These are phyloP conservation scores for Cystoderma amianthinum DNA, from an alignment of 768 basidiomycete species.

Conservation along the genomic window DNA sequence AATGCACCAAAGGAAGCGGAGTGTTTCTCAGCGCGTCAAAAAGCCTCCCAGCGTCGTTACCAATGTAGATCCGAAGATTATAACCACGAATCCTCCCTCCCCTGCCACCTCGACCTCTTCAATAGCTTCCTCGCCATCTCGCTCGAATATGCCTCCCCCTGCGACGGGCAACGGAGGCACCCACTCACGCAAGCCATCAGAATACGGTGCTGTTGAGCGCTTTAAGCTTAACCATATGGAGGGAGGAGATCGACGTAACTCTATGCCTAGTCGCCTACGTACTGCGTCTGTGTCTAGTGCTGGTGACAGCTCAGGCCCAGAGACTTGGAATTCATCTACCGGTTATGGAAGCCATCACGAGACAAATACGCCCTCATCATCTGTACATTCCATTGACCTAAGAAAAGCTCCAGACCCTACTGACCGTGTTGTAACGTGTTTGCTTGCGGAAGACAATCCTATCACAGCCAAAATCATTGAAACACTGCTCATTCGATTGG, in stretches of 20 bases:
- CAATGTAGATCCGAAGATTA: constrained; percentile 52
- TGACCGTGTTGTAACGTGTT: constrained; percentile 87
- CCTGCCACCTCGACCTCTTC: constrained; percentile 90
- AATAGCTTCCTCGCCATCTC: constrained; percentile 83
- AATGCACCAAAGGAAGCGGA: constrained; percentile 63
- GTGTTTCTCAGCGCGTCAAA: constrained; percentile 77
- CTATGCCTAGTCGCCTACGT: constrained; percentile 83
- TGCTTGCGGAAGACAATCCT: constrained; percentile 96
- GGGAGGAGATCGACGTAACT: constrained; percentile 66
- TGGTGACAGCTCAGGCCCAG: constrained; percentile 74
- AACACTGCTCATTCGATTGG: constrained; percentile 87
- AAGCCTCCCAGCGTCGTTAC: constrained; percentile 78
- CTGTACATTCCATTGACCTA: constrained; percentile 79
- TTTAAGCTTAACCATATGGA: constrained; percentile 84
- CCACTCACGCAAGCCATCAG: constrained; percentile 84
- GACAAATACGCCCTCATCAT: constrained; percentile 69
- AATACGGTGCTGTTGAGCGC: constrained; percentile 80
- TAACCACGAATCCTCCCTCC: constrained; percentile 77
- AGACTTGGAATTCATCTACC: constrained; percentile 57
- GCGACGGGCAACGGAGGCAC: constrained; percentile 57
- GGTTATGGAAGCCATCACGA: constrained; percentile 53
- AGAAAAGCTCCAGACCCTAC: constrained; percentile 69
- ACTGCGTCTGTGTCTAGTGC: constrained; percentile 82
- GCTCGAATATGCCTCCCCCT: constrained; percentile 62
- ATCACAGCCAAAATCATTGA: constrained; percentile 98